These are phyloP conservation scores for Sugiyamaella xylanicola DNA, from an alignment of 1,139 yeast genomes.

Conservation along the genomic window DNA sequence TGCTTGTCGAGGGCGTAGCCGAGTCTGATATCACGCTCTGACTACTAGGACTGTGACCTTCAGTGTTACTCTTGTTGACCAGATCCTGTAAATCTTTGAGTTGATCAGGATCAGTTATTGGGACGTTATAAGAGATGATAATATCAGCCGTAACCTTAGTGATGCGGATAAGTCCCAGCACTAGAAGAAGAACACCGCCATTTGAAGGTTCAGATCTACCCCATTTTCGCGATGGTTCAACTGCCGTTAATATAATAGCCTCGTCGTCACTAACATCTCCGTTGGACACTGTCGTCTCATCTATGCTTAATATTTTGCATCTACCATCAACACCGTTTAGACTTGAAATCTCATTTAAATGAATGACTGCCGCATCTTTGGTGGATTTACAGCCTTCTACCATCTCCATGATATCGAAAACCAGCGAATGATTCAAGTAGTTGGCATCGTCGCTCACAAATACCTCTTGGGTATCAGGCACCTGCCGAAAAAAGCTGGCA, in stretches of 20 bases:
- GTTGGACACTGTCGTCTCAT: constrained; percentile 6
- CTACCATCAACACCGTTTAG: constrained; percentile 42
- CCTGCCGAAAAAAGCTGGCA: constrained; percentile 71
- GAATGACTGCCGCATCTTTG: constrained; percentile 45
- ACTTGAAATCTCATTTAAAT: constrained; percentile 47
- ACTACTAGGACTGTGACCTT: constrained; percentile 5
- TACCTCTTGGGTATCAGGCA: constrained; percentile 91
- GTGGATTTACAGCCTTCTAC: constrained; percentile 48
- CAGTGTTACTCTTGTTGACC: constrained; percentile 1
- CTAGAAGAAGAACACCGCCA: constrained; percentile 35
- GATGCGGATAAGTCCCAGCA: constrained; percentile 58
- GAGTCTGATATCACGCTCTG: background rate
- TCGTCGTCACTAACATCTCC: constrained; percentile 8
- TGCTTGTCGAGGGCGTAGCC: background rate
- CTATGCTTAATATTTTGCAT: constrained; percentile 7
- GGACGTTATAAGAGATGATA: constrained; percentile 61
- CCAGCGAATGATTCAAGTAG: constrained; percentile 58
- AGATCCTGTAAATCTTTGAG: constrained; percentile 9
- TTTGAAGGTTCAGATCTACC: constrained; percentile 44
- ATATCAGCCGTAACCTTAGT: constrained; percentile 60
- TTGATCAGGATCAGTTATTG: constrained; percentile 33
- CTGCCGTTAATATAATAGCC: constrained; percentile 36
- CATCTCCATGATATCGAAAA: constrained; percentile 69
- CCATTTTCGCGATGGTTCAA: constrained; percentile 53
- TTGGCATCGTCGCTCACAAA: constrained; percentile 48